Percentiles rank a stretch among this genome's conserved stretches.
Evolutionary conservation across 305 asterid species (phyloP).

Genomic region (Fraxinus baroniana): DNA sequence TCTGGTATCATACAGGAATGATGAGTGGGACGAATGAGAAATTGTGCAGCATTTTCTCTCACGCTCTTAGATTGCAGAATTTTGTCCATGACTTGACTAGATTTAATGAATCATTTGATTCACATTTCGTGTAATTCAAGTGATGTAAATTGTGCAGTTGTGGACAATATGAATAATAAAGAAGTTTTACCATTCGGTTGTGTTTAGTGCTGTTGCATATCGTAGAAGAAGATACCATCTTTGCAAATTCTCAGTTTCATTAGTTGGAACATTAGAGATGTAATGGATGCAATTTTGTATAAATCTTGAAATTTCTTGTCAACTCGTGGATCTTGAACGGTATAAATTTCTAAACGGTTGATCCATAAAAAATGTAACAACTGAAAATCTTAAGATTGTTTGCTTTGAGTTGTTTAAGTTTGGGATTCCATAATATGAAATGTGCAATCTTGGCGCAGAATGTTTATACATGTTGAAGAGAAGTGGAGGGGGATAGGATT

Average conservation of each 20-base stretch:
- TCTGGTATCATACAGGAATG: slow-evolving; percentile 81
- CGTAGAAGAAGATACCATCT: background rate
- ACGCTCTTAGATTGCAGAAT: slow-evolving; percentile 18
- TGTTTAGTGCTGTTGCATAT: background rate
- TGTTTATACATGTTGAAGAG: background rate
- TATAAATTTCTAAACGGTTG: background rate
- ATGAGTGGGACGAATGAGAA: slow-evolving; percentile 77
- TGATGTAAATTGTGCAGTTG: background rate
- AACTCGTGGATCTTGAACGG: background rate
- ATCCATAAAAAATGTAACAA: background rate
- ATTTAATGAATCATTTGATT: background rate
- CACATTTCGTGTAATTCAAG: slow-evolving; percentile 9
- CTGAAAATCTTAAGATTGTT: background rate
- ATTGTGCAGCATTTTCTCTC: background rate
- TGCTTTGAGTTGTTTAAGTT: background rate
- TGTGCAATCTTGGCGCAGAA: background rate
- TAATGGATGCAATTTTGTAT: background rate
- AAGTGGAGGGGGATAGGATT: background rate
- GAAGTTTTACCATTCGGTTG: background rate
- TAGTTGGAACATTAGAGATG: background rate
- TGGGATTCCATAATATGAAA: background rate
- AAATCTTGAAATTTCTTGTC: background rate
- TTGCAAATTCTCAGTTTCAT: background rate
- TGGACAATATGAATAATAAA: background rate
- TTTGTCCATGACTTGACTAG: background rate